These are phyloP conservation scores for Aureobasidium musti DNA, from an alignment of 2,329 filamentous ascomycete species.

Conservation along the genomic window DNA sequence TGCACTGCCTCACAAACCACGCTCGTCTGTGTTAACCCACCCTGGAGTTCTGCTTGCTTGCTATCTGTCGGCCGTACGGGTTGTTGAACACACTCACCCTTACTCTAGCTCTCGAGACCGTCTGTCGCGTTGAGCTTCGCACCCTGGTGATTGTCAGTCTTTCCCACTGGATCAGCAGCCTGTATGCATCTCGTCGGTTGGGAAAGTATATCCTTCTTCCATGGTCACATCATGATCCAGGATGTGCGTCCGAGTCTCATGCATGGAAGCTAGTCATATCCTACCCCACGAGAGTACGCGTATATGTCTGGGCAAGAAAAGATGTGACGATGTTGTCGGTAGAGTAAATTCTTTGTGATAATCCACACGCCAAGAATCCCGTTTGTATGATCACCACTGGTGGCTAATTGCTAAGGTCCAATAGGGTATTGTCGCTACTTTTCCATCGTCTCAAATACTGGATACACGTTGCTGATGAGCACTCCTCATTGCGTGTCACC, in stretches of 20 bases:
- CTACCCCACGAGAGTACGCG: not conserved
- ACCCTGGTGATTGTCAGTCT: not conserved
- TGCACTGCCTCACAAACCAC: not conserved
- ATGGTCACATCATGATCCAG: not conserved
- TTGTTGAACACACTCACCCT: not conserved
- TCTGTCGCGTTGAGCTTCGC: not conserved
- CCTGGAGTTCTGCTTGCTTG: not conserved
- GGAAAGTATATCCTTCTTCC: not conserved
- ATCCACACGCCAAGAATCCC: not conserved
- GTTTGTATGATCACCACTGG: not conserved
- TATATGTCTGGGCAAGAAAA: not conserved
- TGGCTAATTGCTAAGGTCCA: not conserved
- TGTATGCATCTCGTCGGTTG: not conserved
- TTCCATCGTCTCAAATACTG: not conserved
- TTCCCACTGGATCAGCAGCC: not conserved
- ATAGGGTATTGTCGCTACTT: not conserved
- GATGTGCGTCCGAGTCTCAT: not conserved
- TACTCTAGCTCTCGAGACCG: not conserved
- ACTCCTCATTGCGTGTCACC: not conserved
- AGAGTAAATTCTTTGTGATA: not conserved
- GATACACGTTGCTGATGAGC: not conserved
- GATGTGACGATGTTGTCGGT: not conserved
- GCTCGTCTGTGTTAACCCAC: not conserved
- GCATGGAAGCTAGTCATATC: not conserved
- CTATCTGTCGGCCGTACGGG: conserved; percentile 5